Evolutionary conservation across 2,329 filamentous ascomycete species (phyloP).

Genomic region (Xylaria sp.): DNA sequence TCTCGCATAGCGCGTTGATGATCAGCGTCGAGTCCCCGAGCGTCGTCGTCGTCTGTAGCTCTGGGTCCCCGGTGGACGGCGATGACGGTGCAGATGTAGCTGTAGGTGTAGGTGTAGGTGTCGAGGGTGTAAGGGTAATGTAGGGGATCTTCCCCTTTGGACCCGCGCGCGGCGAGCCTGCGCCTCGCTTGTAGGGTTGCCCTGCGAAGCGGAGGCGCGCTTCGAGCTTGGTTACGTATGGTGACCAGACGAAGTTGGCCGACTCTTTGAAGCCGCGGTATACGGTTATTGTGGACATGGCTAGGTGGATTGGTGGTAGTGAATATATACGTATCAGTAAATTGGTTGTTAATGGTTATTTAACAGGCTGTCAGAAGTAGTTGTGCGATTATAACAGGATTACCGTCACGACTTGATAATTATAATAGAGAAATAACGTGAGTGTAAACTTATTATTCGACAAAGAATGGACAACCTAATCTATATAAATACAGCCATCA

Average conservation of each 20-base stretch:
- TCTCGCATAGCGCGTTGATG: conserved; percentile 56
- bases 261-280: conserved; percentile 61
- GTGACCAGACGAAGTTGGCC: conserved; percentile 65
- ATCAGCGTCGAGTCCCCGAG: conserved; percentile 69
- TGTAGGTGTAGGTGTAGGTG: not conserved
- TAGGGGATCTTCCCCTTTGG: conserved; percentile 73
- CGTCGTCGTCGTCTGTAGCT: conserved; percentile 32
- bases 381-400: not conserved
- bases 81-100: too few relatives aligned
- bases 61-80: too few relatives aligned
- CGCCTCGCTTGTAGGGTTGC: conserved; percentile 58
- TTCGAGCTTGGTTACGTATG: conserved; percentile 72
- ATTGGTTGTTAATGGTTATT: not conserved
- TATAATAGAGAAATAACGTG: too few relatives aligned
- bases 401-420: not conserved
- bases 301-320: not conserved
- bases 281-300: conserved; percentile 52
- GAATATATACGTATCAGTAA: not conserved
- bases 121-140: conserved; percentile 46
- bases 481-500: too few relatives aligned
- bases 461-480: too few relatives aligned
- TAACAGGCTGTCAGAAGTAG: not conserved
- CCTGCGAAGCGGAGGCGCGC: conserved; percentile 66
- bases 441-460: too few relatives aligned
- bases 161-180: conserved; percentile 58